Evolutionary conservation across 2,329 filamentous ascomycete species (phyloP).

Genomic region (Hymenoscyphus albidus): DNA sequence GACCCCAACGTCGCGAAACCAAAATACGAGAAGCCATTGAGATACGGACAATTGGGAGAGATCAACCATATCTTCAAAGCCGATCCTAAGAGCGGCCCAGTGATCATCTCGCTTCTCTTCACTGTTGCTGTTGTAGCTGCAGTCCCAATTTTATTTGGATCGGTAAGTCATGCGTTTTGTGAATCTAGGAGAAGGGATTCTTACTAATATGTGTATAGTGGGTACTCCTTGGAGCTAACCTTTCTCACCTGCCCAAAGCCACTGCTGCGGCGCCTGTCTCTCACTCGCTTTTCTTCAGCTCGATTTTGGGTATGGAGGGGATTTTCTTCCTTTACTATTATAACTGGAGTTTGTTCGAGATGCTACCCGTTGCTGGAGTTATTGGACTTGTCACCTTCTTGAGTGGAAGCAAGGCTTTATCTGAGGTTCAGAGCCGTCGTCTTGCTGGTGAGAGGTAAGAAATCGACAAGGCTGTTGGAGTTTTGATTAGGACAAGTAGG

Average conservation of each 20-base stretch:
- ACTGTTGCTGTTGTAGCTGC: slow-evolving; percentile 67
- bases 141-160: slow-evolving; percentile 67
- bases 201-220: slow-evolving; percentile 53
- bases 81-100: slow-evolving; percentile 76
- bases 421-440: slow-evolving; percentile 86
- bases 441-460: slow-evolving; percentile 53
- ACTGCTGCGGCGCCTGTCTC: slow-evolving; percentile 72
- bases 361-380: slow-evolving; percentile 66
- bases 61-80: slow-evolving; percentile 88
- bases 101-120: slow-evolving; percentile 76
- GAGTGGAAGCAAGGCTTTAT: slow-evolving; percentile 83
- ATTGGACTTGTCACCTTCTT: slow-evolving; percentile 72
- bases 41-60: slow-evolving; percentile 79
- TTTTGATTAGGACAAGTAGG: background rate
- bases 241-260: slow-evolving; percentile 72
- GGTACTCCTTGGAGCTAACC: slow-evolving; percentile 76
- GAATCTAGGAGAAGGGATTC: slow-evolving; percentile 15
- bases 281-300: slow-evolving; percentile 81
- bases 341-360: slow-evolving; percentile 87
- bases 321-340: slow-evolving; percentile 95
- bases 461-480: background rate
- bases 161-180: slow-evolving; percentile 48
- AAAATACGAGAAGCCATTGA: slow-evolving; percentile 62
- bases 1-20: slow-evolving; percentile 59
- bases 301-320: slow-evolving; percentile 80